phyloP scores from a whole-genome alignment of 164 flowering plant species.

The Kingdonia uniflora region DNA sequence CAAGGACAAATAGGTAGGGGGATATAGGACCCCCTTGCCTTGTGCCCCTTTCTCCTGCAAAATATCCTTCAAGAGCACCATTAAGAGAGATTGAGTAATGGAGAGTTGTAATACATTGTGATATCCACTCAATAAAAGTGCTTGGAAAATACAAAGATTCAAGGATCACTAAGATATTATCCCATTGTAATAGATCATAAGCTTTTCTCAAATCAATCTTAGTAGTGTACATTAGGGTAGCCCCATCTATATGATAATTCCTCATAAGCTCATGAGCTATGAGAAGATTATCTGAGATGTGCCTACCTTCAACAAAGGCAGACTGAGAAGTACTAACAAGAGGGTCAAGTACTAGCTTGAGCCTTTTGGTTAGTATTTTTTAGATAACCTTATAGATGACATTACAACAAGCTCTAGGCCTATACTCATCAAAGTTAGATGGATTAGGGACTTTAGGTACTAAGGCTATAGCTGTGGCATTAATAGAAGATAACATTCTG shows the following conservation, averaged over 20 bases:
- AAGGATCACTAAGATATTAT: too few relatives aligned
- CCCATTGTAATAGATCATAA: too few relatives aligned
- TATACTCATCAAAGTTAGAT: background rate
- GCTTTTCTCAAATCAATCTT: too few relatives aligned
- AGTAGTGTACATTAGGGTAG: background rate
- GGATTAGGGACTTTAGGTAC: background rate
- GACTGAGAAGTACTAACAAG: background rate
- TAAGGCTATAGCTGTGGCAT: background rate
- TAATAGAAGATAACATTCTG: background rate
- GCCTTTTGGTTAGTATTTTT: background rate
- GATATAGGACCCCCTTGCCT: too few relatives aligned
- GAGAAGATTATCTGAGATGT: too few relatives aligned
- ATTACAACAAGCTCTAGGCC: background rate
- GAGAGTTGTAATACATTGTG: too few relatives aligned
- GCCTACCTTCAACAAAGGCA: background rate
- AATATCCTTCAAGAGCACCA: too few relatives aligned
- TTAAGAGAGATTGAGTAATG: too few relatives aligned
- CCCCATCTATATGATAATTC: background rate
- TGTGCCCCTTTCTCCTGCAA: too few relatives aligned
- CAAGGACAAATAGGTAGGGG: too few relatives aligned
- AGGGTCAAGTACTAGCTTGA: background rate
- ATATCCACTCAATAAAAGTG: too few relatives aligned
- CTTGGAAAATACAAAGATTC: background rate
- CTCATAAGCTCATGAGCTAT: too few relatives aligned
- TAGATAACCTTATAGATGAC: conserved; percentile 2